Conservation (phyloP, 192 early-diverging fungal species). For the Fimicolochytrium jonesii region DNA sequence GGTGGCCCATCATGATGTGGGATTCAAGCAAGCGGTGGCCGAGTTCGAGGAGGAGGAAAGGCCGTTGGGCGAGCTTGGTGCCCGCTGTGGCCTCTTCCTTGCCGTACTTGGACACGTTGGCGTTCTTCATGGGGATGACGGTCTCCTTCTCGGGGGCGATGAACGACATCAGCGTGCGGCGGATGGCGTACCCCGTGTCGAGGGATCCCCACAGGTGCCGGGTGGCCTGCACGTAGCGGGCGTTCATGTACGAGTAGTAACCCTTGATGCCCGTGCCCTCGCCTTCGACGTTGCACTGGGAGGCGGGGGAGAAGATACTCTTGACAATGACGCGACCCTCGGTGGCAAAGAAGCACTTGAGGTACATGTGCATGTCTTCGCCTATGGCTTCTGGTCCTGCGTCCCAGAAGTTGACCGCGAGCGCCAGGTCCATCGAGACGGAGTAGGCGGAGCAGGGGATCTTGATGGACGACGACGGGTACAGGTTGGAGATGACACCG, state of each 20-base stretch:
- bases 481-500: slow-evolving; percentile 70
- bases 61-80: slow-evolving; percentile 6
- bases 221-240: slow-evolving; percentile 67
- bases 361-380: slow-evolving; percentile 81
- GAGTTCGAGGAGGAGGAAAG: slow-evolving; percentile 17
- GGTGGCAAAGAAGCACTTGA: slow-evolving; percentile 75
- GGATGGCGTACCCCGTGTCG: slow-evolving; percentile 62
- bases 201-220: slow-evolving; percentile 70
- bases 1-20: slow-evolving; percentile 47
- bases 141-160: slow-evolving; percentile 27
- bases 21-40: slow-evolving; percentile 44
- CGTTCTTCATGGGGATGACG: slow-evolving; percentile 26
- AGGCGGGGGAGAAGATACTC: slow-evolving; percentile 70
- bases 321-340: slow-evolving; percentile 59
- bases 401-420: slow-evolving; percentile 73
- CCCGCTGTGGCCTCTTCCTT: slow-evolving; percentile 30
- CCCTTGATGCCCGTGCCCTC: slow-evolving; percentile 48
- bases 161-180: slow-evolving; percentile 26
- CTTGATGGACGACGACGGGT: slow-evolving; percentile 54
- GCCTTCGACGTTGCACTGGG: slow-evolving; percentile 55
- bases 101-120: slow-evolving; percentile 19
- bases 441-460: slow-evolving; percentile 77
- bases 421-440: slow-evolving; percentile 67
- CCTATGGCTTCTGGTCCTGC: slow-evolving; percentile 71
- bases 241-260: slow-evolving; percentile 49